Evolutionary conservation across 805 yeast species (phyloP), one percentile per base, ranked within the genome.

Genomic region (Cyberlindnera euphorbiae): DNA sequence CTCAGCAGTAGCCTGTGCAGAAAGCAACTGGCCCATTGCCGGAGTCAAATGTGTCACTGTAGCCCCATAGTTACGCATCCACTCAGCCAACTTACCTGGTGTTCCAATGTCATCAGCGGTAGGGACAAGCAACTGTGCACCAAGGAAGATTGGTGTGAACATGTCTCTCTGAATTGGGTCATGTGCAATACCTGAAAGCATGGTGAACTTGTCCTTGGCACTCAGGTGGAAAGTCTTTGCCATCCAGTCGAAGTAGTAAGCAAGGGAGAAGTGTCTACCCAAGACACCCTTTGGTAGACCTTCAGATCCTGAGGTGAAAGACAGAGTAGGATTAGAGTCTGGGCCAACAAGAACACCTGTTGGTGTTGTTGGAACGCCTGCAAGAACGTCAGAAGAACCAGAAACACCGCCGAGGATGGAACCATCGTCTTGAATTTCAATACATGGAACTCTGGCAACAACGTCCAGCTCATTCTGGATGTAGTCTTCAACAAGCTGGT

Each of bases 201-300:
- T 93, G 15, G 99, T 93, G 67, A 93, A 93, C 55, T 71, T 82
- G 61, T 94, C 98, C 24, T 78, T 72, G 36, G 74, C 82, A 28
- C 83, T 72, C 26, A 93, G 72, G 23, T 79, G 77, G 54, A 93
- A 93, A 30, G 81, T 75, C 60, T 85, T 63, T 14, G 97, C 71
- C 99, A 93, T 93, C 99, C 99, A 93, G 25, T 95, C 95, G 75
- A 93, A 93, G 64, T 93, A 93, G 67, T 93, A 93, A 3, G 98
- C 96, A 43, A 93, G 68, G 1, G 97, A 90, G 63, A 79, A 94
- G 57, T 93, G 99, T 65, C 99, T 84, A 34, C 99, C 99, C 42
- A 88, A 72, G 17, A 93, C 99, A 68, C 99, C 99, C 64, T 93
- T 93, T 50, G 99, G 99, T 46, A 90, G 70, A 60, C 99, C 99